Conservation (phyloP, 192 early-diverging fungal genomes). For the Chytriomyces sp. region DNA sequence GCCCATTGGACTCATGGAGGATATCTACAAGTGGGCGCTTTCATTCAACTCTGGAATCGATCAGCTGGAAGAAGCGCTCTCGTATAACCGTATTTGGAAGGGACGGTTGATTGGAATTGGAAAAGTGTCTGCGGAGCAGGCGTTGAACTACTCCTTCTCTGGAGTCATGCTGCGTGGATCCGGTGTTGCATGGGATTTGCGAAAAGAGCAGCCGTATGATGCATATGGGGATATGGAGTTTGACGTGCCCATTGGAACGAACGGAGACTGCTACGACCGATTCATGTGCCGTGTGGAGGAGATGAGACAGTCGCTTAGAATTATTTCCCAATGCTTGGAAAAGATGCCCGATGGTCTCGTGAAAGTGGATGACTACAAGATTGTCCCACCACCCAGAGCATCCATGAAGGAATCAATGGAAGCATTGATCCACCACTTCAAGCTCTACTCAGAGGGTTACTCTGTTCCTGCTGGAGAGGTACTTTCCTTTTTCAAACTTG, state of each 20-base stretch:
- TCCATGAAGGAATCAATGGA: conserved; percentile 99
- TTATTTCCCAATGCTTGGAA: conserved; percentile 94
- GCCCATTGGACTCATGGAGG: conserved; percentile 91
- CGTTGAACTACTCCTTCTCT: conserved; percentile 89
- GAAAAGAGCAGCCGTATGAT: conserved; percentile 93
- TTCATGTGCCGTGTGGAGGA: conserved; percentile 98
- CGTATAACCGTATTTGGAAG: conserved; percentile 95
- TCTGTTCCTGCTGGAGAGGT: conserved; percentile 94
- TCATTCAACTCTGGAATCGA: conserved; percentile 89
- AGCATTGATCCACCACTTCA: conserved; percentile 98
- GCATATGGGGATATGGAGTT: conserved; percentile 95
- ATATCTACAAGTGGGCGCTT: conserved; percentile 94
- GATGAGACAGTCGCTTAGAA: conserved; percentile 95
- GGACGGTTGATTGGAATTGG: conserved; percentile 86
- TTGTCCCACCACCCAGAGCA: conserved; percentile 88
- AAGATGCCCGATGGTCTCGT: conserved; percentile 93
- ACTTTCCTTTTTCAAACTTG: not conserved
- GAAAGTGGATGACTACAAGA: conserved; percentile 98
- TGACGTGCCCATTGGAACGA: conserved; percentile 92
- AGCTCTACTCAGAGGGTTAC: conserved; percentile 98
- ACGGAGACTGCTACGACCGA: conserved; percentile 95
- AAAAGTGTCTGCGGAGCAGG: conserved; percentile 84
- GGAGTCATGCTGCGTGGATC: conserved; percentile 95
- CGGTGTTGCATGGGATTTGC: conserved; percentile 91
- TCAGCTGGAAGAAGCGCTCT: conserved; percentile 93